Conservation (phyloP, 345 rosid genomes). For the Pistacia vera region DNA sequence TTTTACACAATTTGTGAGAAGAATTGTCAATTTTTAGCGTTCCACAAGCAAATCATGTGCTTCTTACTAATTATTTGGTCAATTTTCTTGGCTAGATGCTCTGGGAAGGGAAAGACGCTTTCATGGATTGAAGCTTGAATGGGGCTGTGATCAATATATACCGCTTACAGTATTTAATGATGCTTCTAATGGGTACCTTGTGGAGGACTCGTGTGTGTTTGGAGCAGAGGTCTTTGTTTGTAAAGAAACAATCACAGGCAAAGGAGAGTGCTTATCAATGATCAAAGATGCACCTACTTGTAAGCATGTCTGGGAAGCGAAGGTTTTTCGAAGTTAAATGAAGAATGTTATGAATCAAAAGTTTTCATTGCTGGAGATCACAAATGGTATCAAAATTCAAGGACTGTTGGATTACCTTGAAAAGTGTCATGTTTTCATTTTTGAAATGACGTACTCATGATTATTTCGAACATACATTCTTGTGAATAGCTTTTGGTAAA, state of each 20-base stretch:
- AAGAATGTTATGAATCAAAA: not conserved
- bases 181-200: slow-evolving; percentile 37
- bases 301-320: slow-evolving; percentile 38
- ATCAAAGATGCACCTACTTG: slow-evolving; percentile 8
- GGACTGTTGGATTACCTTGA: too few species aligned
- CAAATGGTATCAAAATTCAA: slow-evolving; percentile 33
- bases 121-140: slow-evolving; percentile 33
- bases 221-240: slow-evolving; percentile 48
- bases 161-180: slow-evolving; percentile 25
- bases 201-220: slow-evolving; percentile 39
- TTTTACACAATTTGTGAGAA: too few species aligned
- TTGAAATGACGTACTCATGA: too few species aligned
- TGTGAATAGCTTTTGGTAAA: too few species aligned
- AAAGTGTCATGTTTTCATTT: too few species aligned
- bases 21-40: not conserved
- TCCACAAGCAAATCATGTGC: not conserved
- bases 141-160: slow-evolving; percentile 47
- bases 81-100: slow-evolving; percentile 27
- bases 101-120: slow-evolving; percentile 38
- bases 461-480: too few species aligned
- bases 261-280: slow-evolving; percentile 39
- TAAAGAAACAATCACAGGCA: slow-evolving; percentile 36
- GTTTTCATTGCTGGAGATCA: slow-evolving; percentile 27
- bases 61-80: not conserved
- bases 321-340: slow-evolving; percentile 27